Evolutionary conservation across 2,329 filamentous ascomycete genomes (phyloP).

Genomic region (Plenodomus tracheiphilus): DNA sequence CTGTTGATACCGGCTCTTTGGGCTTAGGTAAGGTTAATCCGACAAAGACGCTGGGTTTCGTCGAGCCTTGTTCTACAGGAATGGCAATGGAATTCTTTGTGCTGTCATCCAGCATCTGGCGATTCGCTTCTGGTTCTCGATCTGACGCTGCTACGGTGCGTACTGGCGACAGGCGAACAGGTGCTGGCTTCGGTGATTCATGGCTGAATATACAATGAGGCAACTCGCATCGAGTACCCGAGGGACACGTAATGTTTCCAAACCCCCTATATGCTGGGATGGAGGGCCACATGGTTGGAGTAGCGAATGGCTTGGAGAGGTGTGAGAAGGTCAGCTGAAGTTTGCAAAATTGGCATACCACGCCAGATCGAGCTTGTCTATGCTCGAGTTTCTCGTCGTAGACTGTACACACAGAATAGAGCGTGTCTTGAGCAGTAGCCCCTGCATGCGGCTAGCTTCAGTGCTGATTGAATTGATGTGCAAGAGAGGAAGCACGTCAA

Average conservation of each 20-base stretch:
- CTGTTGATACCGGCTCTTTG: constrained; percentile 2
- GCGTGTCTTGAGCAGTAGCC: not conserved
- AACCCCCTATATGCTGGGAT: constrained; percentile 29
- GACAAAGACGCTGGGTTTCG: constrained; percentile 24
- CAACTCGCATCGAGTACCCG: constrained; percentile 53
- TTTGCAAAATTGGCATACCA: not conserved
- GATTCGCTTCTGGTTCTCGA: constrained; percentile 29
- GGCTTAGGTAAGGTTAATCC: constrained; percentile 26
- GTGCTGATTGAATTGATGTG: not conserved
- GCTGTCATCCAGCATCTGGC: constrained; percentile 33
- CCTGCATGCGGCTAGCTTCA: not conserved
- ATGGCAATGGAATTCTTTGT: constrained; percentile 10
- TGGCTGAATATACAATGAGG: constrained; percentile 64
- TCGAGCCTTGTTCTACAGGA: not conserved
- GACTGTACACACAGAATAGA: not conserved
- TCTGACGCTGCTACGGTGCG: constrained; percentile 2
- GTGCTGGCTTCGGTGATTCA: constrained; percentile 27
- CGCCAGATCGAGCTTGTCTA: not conserved
- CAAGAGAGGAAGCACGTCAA: not conserved
- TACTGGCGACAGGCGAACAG: constrained; percentile 1
- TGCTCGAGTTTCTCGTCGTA: not conserved
- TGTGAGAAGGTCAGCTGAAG: not conserved
- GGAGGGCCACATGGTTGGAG: constrained; percentile 35
- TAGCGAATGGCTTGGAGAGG: not conserved
- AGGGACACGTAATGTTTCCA: constrained; percentile 52